Base-by-base conservation (phyloP, 768 basidiomycete genomes). In the Rhodotorula taiwanensis region DNA sequence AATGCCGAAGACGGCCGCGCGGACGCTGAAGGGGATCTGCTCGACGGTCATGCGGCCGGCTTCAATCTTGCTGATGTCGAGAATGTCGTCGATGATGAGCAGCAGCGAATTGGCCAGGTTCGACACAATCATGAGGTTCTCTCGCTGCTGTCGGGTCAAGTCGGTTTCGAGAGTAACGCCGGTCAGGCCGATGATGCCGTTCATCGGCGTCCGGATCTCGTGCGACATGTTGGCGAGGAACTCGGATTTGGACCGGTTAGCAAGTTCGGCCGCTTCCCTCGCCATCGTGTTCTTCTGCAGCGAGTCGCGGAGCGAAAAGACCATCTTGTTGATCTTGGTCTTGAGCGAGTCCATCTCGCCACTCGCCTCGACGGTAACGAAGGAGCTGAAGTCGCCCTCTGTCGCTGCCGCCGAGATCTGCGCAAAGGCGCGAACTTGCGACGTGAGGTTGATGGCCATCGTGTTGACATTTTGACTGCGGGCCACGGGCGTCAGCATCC, bases 41-140 rank as follows among this genome's bases (percentile, higher is more conserved):
- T 99, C 95, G 88, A 99, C 95, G 4, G 92, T 98, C 95, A 99
- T 99, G 18, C 94, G 87, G 49, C 95, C 95, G 44, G 94, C 95
- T 77, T 99, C 95, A 73, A 98, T 98, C 83, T 99, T 99, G 23
- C 93, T 97, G 67, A 98, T 98, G 81, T 99, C 95, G 80, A 98
- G 82, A 70, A 99, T 98, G 76, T 98, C 95, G 75, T 99, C 94
- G 67, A 99, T 99, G 77, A 99, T 99, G 72, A 97, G 80, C 50
- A 99, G 79, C 62, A 99, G 80, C 16, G 89, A 92, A 60, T 90
- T 83, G 1, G 95, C 95, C 75, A 99, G 80, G 66, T 87, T 91
- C 75, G 97, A 93, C 13, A 99, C 95, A 41, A 98, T 84, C 71
- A 95, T 80, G 75, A 99, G 79, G 75, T 92, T 95, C 79, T 98